Evolutionary conservation across 176 grass and related monocot genomes (phyloP), one percentile per base, ranked within the genome.

Genomic region (Rhipidocladum racemiflorum): DNA sequence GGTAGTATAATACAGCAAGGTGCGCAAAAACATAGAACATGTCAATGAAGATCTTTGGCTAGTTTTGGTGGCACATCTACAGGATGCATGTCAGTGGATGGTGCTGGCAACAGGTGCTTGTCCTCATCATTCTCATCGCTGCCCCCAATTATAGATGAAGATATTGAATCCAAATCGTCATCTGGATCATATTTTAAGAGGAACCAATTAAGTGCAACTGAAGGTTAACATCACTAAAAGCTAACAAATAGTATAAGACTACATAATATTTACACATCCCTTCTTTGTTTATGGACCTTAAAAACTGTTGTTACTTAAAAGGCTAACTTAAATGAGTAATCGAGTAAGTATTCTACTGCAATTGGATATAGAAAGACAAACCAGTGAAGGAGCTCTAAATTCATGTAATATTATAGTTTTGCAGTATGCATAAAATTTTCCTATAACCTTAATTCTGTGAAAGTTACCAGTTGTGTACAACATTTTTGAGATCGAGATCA

Each of bases 11-110:
- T 63, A 77, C 12, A 8, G 38, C 56, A 65, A 36, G 59, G 65
- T 76, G 46, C 24, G 15, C 66, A 80, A 70, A 70, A 63, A 30
- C 65, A 76, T 59, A 57, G 60, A 67, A 56, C 57, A 25, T 48
- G 64, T 92, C 85, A 94, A 76, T 91, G 81, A 71, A 85, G 75
- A 89, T 93, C 88, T 81, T 87, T 94, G 1, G 86, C 86, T 85
- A 92, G 64, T 40, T 81, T 94, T 39, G 71, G 49, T 43, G 84
- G 86, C 71, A 90, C 87, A 49, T 92, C 90, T 89, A 76, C 83
- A 85, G 84, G 65, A 68, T 79, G 73, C 63, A 83, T 60, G 44
- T 91, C 89, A 64, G 10, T 80, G 40, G 74, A 85, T 56, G 84
- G 74, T 72, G 69, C 75, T 43, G 74, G 68, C 67, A 89, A 46